Evolutionary conservation across 2,329 filamentous ascomycete genomes (phyloP), one percentile per base, ranked within the genome.

Genomic region (Thelonectria rubi): DNA sequence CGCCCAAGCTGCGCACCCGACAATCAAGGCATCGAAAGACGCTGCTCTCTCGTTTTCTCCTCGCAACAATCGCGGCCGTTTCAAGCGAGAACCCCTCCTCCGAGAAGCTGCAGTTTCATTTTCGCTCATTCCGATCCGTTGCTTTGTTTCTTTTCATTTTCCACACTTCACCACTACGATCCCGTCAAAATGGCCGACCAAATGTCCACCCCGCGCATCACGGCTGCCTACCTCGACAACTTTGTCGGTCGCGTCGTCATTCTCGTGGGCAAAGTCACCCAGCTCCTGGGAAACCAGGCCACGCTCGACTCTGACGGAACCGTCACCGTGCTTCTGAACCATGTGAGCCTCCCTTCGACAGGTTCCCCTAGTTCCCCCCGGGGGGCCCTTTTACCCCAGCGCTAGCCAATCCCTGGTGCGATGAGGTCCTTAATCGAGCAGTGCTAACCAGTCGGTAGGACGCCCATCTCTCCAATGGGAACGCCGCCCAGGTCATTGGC

Each of bases 191-290:
- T 94, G 91, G 84, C 77, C 14, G 78, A 94, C 73, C 81, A 89
- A 71, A 88, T 81, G 62, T 83, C 84, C 24, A 87, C 93, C 50
- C 94, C 95, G 30, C 93, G 95, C 77, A 88, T 97, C 76, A 92
- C 91, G 49, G 91, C 91, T 55, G 80, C 84, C 42, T 91, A 94
- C 78, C 90, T 98, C 60, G 87, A 93, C 74, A 84, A 84, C 73
- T 97, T 94, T 80, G 83, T 88, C 67, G 83, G 84, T 68, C 85
- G 87, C 67, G 91, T 91, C 64, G 91, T 98, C 65, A 93, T 93
- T 70, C 83, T 98, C 57, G 84, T 97, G 5, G 95, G 95, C 72
- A 93, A 91, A 72, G 93, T 98, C 48, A 86, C 87, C 4, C 89
- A 95, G 72, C 83, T 98, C 21, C 89, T 89, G 53, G 94, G 94